These are phyloP conservation scores for Neoarthrinium moseri DNA, from an alignment of 2,329 filamentous ascomycete species.

Conservation along the genomic window DNA sequence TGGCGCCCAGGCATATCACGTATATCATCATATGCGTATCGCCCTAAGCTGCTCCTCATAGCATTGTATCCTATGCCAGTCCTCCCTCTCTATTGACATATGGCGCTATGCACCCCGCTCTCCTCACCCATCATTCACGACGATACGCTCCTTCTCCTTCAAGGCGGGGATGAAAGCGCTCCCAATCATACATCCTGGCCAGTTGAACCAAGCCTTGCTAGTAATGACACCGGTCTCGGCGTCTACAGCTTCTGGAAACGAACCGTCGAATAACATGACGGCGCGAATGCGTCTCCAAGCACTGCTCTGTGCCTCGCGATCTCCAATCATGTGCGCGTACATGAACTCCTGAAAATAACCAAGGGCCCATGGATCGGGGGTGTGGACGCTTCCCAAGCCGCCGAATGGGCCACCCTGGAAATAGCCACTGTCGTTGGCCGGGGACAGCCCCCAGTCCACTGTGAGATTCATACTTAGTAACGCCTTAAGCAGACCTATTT, in stretches of 20 bases:
- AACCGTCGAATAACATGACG: constrained; percentile 18
- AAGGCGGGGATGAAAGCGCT: neutral
- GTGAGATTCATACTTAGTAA: too few relatives aligned
- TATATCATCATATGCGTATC: too few relatives aligned
- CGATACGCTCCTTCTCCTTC: neutral
- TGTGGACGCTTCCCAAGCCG: constrained; percentile 17
- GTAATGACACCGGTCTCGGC: constrained; percentile 12
- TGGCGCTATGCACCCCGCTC: too few relatives aligned
- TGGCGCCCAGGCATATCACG: too few relatives aligned
- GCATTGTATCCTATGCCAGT: too few relatives aligned
- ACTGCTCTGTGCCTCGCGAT: neutral
- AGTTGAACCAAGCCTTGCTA: constrained; percentile 22
- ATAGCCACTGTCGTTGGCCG: constrained; percentile 12
- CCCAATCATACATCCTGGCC: constrained; percentile 18
- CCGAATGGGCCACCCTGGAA: constrained; percentile 10
- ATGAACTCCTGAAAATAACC: constrained; percentile 18
- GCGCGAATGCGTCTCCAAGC: constrained; percentile 16
- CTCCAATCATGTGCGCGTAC: constrained; percentile 10
- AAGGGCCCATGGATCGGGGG: constrained; percentile 16
- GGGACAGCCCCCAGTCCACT: constrained; percentile 16
- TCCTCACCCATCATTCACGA: neutral
- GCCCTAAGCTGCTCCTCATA: too few relatives aligned
- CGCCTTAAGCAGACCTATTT: too few relatives aligned
- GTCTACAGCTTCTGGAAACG: constrained; percentile 18
- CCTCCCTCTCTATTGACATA: too few relatives aligned